phyloP scores from a whole-genome alignment of 352 stramenopile genomes.

The Pythium grandisporangium region DNA sequence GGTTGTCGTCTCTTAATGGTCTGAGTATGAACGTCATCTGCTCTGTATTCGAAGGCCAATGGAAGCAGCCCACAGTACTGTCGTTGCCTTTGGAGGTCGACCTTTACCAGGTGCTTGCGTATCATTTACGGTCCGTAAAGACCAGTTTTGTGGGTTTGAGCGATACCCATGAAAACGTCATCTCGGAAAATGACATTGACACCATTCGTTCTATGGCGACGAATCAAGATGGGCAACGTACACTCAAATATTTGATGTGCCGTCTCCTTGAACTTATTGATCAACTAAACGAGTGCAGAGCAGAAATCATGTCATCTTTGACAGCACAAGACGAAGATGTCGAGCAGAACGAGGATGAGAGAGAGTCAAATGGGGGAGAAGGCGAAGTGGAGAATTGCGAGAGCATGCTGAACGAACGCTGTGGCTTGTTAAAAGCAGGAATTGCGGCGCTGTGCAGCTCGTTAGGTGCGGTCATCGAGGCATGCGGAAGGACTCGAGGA shows the following conservation, averaged over 20 bases:
- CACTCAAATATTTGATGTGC: slow-evolving; percentile 37
- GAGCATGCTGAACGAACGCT: slow-evolving; percentile 2
- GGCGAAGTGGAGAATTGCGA: not conserved
- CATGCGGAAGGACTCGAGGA: slow-evolving; percentile 1
- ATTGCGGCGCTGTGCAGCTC: slow-evolving; percentile 3
- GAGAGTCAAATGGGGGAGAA: too few relatives aligned
- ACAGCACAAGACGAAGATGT: not conserved
- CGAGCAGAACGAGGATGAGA: slow-evolving; percentile 7
- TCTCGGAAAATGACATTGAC: not conserved
- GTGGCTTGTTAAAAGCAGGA: not conserved
- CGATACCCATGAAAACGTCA: too few relatives aligned
- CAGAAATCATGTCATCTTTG: too few relatives aligned
- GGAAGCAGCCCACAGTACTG: slow-evolving; percentile 20
- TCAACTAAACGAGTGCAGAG: too few relatives aligned
- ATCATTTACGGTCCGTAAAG: too few relatives aligned
- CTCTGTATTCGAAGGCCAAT: slow-evolving; percentile 35
- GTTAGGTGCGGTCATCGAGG: slow-evolving; percentile 10
- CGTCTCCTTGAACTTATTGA: slow-evolving; percentile 11
- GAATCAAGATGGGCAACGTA: slow-evolving; percentile 29
- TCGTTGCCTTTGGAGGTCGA: too few relatives aligned
- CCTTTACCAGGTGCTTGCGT: too few relatives aligned
- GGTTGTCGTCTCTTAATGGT: slow-evolving; percentile 21
- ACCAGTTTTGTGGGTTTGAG: too few relatives aligned
- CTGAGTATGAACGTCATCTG: slow-evolving; percentile 40
- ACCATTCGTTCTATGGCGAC: slow-evolving; percentile 13